Percentiles rank a stretch among this genome's conserved stretches.
Conservation (phyloP, 1,284 basidiomycete species). For the Apiotrichum siamense region DNA sequence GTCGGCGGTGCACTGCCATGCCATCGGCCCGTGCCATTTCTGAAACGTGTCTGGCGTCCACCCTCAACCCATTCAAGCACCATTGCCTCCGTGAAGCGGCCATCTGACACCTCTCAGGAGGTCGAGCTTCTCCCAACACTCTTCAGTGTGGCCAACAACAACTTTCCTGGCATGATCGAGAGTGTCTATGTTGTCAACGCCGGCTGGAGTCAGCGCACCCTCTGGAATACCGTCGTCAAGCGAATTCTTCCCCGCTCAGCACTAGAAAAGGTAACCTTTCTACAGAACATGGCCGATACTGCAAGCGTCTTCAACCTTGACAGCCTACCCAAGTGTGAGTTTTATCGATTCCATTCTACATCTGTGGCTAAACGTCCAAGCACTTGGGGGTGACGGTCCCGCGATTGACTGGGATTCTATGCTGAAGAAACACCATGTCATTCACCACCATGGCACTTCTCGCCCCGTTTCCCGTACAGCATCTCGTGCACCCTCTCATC, state of each 20-base stretch:
- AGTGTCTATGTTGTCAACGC: conserved; percentile 50
- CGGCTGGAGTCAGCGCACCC: conserved; percentile 50
- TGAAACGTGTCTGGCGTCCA: too few relatives aligned
- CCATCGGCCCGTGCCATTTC: too few relatives aligned
- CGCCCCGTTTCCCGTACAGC: conserved; percentile 11
- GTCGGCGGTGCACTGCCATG: too few relatives aligned
- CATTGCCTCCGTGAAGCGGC: neutral
- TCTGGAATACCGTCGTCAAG: conserved; percentile 50
- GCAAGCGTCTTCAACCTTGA: conserved; percentile 34
- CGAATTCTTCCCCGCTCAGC: conserved; percentile 49
- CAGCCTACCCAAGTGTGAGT: conserved; percentile 30
- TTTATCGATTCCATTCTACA: neutral
- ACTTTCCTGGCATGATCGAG: conserved; percentile 46
- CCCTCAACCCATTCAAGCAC: too few relatives aligned
- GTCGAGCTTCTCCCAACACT: conserved; percentile 45
- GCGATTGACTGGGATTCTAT: conserved; percentile 24
- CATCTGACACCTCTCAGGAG: conserved; percentile 30
- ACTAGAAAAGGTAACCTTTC: conserved; percentile 49
- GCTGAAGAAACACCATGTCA: conserved; percentile 22
- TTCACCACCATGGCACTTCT: conserved; percentile 11
- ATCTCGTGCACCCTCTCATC: conserved; percentile 6
- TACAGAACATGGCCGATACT: conserved; percentile 24
- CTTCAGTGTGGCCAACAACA: conserved; percentile 36
- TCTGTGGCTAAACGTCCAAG: conserved; percentile 12
- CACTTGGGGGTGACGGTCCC: conserved; percentile 26